phyloP scores from a whole-genome alignment of 352 stramenopile species.

The Bremia lactucae region DNA sequence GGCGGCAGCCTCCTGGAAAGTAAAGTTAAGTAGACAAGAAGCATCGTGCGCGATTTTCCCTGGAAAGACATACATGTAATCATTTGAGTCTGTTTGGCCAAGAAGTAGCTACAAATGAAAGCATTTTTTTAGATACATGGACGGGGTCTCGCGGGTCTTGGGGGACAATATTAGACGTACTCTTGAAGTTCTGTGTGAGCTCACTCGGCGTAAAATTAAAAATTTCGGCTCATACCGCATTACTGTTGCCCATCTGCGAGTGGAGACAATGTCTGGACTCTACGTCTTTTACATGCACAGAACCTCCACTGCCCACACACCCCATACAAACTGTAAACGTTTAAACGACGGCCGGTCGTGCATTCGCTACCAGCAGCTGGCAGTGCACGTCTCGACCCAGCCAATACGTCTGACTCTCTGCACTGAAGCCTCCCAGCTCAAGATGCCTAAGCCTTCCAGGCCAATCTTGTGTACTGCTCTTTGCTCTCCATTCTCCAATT shows the following conservation, averaged over 20 bases:
- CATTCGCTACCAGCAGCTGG: constrained; percentile 13
- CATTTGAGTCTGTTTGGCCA: too few species aligned
- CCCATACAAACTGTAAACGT: constrained; percentile 2
- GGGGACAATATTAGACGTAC: too few species aligned
- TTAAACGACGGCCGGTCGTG: constrained; percentile 8
- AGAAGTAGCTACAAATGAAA: too few species aligned
- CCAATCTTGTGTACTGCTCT: constrained; percentile 4
- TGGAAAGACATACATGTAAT: too few species aligned
- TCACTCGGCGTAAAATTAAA: background rate
- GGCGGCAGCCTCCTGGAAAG: too few species aligned
- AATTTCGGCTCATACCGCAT: background rate
- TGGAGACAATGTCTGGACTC: constrained; percentile 1
- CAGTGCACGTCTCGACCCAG: constrained; percentile 4
- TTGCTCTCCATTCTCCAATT: constrained; percentile 23
- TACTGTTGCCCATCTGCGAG: background rate
- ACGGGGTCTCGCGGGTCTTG: too few species aligned
- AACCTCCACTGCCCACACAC: background rate
- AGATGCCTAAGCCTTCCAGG: background rate
- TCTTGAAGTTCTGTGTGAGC: too few species aligned
- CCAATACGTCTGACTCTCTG: constrained; percentile 18
- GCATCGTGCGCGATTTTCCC: too few species aligned
- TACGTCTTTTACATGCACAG: constrained; percentile 1
- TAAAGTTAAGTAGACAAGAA: too few species aligned
- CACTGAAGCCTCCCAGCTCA: constrained; percentile 9
- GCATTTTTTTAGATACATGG: too few species aligned